Evolutionary conservation across 139 green algal genomes (phyloP).

Genomic region (Mesotaenium endlicherianum): DNA sequence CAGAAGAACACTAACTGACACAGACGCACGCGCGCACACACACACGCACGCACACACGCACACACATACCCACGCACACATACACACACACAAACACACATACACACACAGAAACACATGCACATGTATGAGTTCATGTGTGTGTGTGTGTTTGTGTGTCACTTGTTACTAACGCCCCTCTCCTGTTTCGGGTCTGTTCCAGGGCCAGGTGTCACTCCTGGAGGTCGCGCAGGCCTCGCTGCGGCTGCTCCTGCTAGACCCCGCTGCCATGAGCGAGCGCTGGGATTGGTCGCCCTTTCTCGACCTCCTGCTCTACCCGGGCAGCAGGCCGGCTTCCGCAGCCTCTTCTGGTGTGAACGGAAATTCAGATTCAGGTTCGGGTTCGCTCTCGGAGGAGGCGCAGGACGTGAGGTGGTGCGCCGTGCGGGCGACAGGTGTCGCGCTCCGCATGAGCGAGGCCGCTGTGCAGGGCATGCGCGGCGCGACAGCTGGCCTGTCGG

Average conservation of each 20-base stretch:
- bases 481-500: background rate
- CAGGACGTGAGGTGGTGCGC: constrained; percentile 16
- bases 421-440: background rate
- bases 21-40: background rate
- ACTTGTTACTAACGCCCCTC: background rate
- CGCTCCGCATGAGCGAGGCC: constrained; percentile 4
- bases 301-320: constrained; percentile 11
- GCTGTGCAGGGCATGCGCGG: background rate
- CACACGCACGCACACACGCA: background rate
- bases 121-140: too few species aligned
- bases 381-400: constrained; percentile 1
- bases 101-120: too few species aligned
- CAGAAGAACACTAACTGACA: background rate
- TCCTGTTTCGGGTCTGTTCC: background rate
- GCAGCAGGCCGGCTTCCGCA: background rate
- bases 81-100: too few species aligned
- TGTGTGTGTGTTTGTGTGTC: too few species aligned
- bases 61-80: too few species aligned
- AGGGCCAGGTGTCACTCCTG: constrained; percentile 14
- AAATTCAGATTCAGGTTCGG: background rate
- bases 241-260: constrained; percentile 6
- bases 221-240: background rate
- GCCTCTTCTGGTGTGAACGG: background rate
- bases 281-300: constrained; percentile 42
- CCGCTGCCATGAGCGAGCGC: background rate